phyloP scores from a whole-genome alignment of 805 yeast species.

The Ogataea saltuana region DNA sequence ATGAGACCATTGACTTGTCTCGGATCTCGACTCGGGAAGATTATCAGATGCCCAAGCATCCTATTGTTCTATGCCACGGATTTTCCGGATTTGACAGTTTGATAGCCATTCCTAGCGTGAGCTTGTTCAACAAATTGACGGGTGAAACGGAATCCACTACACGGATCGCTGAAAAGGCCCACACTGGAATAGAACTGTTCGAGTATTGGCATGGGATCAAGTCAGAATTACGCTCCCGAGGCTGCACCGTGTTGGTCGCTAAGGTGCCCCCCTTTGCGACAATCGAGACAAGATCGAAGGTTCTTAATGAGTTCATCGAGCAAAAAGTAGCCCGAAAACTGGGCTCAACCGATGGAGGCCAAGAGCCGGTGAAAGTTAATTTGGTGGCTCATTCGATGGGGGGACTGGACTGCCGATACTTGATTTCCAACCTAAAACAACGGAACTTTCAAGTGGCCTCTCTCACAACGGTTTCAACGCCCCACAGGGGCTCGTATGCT shows the following conservation, averaged over 20 bases:
- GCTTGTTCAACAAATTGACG: conserved; percentile 7
- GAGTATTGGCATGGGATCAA: conserved; percentile 86
- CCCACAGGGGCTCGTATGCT: conserved; percentile 82
- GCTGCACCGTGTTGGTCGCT: conserved; percentile 69
- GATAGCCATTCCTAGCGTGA: conserved; percentile 38
- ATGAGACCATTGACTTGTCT: conserved; percentile 33
- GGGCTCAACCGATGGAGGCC: conserved; percentile 30
- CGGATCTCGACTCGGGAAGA: conserved; percentile 36
- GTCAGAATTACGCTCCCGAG: conserved; percentile 56
- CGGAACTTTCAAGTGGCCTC: conserved; percentile 61
- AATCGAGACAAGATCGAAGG: conserved; percentile 65
- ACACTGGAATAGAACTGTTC: conserved; percentile 42
- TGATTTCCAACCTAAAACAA: conserved; percentile 57
- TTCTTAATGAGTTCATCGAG: conserved; percentile 53
- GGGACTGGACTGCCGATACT: conserved; percentile 79
- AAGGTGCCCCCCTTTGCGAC: conserved; percentile 82
- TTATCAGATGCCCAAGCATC: conserved; percentile 64
- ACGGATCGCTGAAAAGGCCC: conserved; percentile 11
- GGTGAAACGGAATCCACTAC: conserved; percentile 1
- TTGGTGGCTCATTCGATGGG: conserved; percentile 93
- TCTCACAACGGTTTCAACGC: conserved; percentile 83
- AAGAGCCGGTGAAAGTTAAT: conserved; percentile 55
- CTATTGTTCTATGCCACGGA: conserved; percentile 85
- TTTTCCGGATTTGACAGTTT: conserved; percentile 75
- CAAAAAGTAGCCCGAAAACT: conserved; percentile 19